Conservation (phyloP, 768 basidiomycete species). For the Mycena capillaripes region DNA sequence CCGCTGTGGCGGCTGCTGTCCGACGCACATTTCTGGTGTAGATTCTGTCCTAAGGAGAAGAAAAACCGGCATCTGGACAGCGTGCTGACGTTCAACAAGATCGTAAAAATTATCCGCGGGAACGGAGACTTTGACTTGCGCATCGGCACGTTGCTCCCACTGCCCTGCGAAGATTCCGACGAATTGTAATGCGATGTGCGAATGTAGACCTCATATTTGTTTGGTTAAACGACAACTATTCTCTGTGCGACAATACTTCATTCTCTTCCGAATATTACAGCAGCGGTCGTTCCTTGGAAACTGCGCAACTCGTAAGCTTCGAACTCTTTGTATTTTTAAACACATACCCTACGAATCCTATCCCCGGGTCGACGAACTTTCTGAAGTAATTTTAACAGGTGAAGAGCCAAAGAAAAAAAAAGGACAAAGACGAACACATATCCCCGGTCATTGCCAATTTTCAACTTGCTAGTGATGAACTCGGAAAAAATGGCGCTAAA, state of each 20-base stretch:
- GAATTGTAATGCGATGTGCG: neutral
- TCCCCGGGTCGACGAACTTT: constrained; percentile 40
- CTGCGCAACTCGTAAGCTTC: no score
- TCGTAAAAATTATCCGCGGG: neutral
- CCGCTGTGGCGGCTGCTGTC: constrained; percentile 16
- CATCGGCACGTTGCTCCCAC: constrained; percentile 1
- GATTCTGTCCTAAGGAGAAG: neutral
- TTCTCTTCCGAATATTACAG: no score
- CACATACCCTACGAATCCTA: constrained; percentile 36
- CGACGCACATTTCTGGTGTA: constrained; percentile 7
- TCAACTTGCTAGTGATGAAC: constrained; percentile 53
- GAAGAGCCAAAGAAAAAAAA: neutral
- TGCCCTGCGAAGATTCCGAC: neutral
- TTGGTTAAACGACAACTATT: no score
- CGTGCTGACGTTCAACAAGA: neutral
- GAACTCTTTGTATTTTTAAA: no score
- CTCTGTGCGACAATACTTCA: no score
- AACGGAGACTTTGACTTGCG: neutral
- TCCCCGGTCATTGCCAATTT: constrained; percentile 51
- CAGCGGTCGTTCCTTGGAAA: no score
- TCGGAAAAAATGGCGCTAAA: constrained; percentile 64
- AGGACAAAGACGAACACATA: constrained; percentile 52
- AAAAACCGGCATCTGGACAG: neutral
- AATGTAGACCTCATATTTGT: neutral
- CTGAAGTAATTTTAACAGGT: constrained; percentile 26